Evolutionary conservation across 805 yeast species (phyloP).

Genomic region (Saturnispora halmiae): DNA sequence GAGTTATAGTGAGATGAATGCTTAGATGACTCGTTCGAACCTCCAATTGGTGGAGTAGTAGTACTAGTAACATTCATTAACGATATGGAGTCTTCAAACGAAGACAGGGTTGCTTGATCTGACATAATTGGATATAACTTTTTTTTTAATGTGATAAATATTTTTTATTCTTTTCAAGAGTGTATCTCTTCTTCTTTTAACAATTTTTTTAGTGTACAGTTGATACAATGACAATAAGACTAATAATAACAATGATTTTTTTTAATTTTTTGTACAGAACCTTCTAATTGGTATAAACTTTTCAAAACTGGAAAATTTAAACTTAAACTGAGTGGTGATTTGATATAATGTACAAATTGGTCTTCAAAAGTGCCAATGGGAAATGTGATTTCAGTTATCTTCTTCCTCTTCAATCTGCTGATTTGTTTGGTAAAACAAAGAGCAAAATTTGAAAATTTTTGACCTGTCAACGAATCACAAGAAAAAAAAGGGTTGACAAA

Average conservation of each 20-base stretch:
- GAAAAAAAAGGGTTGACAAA: no score
- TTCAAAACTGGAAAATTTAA: background rate
- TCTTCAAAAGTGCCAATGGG: no score
- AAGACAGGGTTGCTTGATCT: conserved; percentile 29
- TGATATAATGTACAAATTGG: background rate
- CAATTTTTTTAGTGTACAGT: conserved; percentile 6
- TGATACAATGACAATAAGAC: conserved; percentile 9
- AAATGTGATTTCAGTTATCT: no score
- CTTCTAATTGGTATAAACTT: no score
- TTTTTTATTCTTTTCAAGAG: background rate
- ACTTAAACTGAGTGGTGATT: background rate
- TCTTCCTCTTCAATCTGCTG: no score
- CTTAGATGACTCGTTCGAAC: conserved; percentile 14
- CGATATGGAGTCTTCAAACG: conserved; percentile 24
- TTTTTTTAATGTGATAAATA: no score
- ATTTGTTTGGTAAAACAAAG: no score
- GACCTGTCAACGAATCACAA: background rate
- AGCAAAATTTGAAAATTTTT: no score
- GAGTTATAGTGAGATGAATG: conserved; percentile 12
- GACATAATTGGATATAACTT: no score
- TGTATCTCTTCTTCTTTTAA: background rate
- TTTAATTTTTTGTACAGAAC: background rate
- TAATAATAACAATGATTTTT: conserved; percentile 7
- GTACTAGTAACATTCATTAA: conserved; percentile 20
- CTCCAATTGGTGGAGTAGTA: conserved; percentile 28